phyloP scores from a whole-genome alignment of 1,139 yeast genomes.

The Pneumocystis sp. region DNA sequence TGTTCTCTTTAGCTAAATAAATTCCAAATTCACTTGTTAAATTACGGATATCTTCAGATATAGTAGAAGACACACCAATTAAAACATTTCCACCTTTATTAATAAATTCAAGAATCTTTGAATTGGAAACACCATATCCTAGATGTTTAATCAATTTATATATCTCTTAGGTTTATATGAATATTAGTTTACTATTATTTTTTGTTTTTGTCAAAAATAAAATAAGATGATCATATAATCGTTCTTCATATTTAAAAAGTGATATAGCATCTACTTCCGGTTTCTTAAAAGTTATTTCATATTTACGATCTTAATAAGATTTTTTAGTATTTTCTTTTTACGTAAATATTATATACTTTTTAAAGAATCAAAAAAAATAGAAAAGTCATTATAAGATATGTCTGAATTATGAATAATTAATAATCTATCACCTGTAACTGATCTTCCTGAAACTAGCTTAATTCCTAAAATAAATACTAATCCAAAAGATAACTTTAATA shows the following conservation, averaged over 20 bases:
- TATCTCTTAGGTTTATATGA: conserved; percentile 3
- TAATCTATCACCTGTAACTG: conserved; percentile 18
- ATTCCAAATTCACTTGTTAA: conserved; percentile 73
- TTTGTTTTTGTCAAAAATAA: conserved; percentile 31
- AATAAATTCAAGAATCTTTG: conserved; percentile 38
- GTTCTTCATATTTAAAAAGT: conserved; percentile 31
- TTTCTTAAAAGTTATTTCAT: conserved; percentile 20
- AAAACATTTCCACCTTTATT: conserved; percentile 61
- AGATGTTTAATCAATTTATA: conserved; percentile 18
- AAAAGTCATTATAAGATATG: conserved; percentile 21
- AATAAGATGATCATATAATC: conserved; percentile 39
- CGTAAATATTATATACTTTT: conserved; percentile 10
- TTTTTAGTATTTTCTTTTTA: neutral
- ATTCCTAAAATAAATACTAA: neutral
- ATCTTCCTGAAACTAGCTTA: neutral
- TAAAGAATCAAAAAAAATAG: conserved; percentile 22
- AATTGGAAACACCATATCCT: conserved; percentile 31
- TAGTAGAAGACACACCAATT: conserved; percentile 38
- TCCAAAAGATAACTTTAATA: neutral
- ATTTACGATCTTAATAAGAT: conserved; percentile 19
- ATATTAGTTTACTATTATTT: conserved; percentile 12
- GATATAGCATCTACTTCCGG: conserved; percentile 23
- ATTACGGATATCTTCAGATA: conserved; percentile 52
- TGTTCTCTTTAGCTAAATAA: conserved; percentile 66
- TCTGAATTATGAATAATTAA: conserved; percentile 28